These are phyloP conservation scores for Hypoxylon sp. DNA, from an alignment of 2,329 filamentous ascomycete genomes.

Conservation along the genomic window DNA sequence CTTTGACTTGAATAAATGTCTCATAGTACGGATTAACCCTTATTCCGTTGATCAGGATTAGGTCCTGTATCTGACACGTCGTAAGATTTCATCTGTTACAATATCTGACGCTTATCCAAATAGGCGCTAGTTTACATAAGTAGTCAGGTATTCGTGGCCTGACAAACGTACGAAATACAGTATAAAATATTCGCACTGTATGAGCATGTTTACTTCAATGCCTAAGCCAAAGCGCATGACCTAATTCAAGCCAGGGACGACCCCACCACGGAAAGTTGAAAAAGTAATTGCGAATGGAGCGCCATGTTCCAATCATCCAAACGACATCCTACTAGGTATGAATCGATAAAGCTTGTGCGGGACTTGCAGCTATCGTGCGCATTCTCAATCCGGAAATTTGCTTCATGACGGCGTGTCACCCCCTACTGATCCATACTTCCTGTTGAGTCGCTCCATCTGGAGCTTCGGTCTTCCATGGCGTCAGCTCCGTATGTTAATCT, in stretches of 20 bases:
- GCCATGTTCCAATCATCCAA: slow-evolving; percentile 2
- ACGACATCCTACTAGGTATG: slow-evolving; percentile 23
- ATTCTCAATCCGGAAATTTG: slow-evolving; percentile 32
- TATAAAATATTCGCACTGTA: slow-evolving; percentile 8
- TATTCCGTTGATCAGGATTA: too few relatives aligned
- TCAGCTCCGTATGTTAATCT: slow-evolving; percentile 51
- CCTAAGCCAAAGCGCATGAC: slow-evolving; percentile 14
- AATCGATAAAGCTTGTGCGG: slow-evolving; percentile 41
- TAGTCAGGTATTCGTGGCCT: slow-evolving; percentile 10
- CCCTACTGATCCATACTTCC: slow-evolving; percentile 21
- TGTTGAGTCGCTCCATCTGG: slow-evolving; percentile 39
- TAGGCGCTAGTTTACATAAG: slow-evolving; percentile 6
- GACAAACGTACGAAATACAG: slow-evolving; percentile 10
- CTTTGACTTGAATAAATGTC: too few relatives aligned
- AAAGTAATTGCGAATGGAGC: slow-evolving; percentile 33
- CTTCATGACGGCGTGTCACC: slow-evolving; percentile 30
- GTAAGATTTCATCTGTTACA: neutral
- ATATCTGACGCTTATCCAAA: slow-evolving; percentile 11
- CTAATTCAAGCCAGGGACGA: slow-evolving; percentile 21
- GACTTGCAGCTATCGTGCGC: slow-evolving; percentile 40
- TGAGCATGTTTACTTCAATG: slow-evolving; percentile 10
- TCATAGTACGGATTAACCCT: too few relatives aligned
- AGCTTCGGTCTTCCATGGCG: slow-evolving; percentile 48
- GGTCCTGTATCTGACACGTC: too few relatives aligned
- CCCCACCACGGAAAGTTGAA: slow-evolving; percentile 33